Evolutionary conservation across 768 basidiomycete genomes (phyloP).

Genomic region (Kockovaella imperatae): DNA sequence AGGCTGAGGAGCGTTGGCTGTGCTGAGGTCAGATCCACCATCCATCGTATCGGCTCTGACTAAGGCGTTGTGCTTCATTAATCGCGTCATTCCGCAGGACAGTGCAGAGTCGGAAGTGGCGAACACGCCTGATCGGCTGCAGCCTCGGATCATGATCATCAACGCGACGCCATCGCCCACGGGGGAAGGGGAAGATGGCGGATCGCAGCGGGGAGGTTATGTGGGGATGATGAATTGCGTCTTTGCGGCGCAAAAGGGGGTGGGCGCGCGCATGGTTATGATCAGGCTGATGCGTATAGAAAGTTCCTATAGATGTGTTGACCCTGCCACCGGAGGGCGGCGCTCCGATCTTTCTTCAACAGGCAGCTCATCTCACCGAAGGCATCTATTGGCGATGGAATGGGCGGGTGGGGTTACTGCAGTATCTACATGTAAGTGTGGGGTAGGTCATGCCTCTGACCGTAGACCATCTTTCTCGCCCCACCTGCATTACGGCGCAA

Average conservation of each 20-base stretch:
- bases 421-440: slow-evolving; percentile 30
- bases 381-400: slow-evolving; percentile 74
- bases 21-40: slow-evolving; percentile 46
- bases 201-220: slow-evolving; percentile 54
- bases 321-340: slow-evolving; percentile 62
- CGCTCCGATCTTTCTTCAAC: slow-evolving; percentile 75
- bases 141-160: slow-evolving; percentile 64
- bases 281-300: slow-evolving; percentile 51
- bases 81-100: slow-evolving; percentile 48
- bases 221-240: slow-evolving; percentile 99
- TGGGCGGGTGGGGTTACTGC: slow-evolving; percentile 28
- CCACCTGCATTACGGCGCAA: slow-evolving; percentile 61
- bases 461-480: slow-evolving; percentile 81
- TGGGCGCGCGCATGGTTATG: slow-evolving; percentile 46
- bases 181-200: slow-evolving; percentile 28
- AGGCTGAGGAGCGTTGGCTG: slow-evolving; percentile 46
- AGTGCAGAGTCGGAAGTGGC: background rate
- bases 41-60: slow-evolving; percentile 78
- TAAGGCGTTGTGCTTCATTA: slow-evolving; percentile 84
- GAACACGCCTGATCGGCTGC: slow-evolving; percentile 33
- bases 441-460: background rate
- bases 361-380: slow-evolving; percentile 89
- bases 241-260: slow-evolving; percentile 96
- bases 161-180: slow-evolving; percentile 72
- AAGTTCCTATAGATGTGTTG: slow-evolving; percentile 93